phyloP scores from a whole-genome alignment of 2,329 filamentous ascomycete genomes.

The Pyricularia grisea region DNA sequence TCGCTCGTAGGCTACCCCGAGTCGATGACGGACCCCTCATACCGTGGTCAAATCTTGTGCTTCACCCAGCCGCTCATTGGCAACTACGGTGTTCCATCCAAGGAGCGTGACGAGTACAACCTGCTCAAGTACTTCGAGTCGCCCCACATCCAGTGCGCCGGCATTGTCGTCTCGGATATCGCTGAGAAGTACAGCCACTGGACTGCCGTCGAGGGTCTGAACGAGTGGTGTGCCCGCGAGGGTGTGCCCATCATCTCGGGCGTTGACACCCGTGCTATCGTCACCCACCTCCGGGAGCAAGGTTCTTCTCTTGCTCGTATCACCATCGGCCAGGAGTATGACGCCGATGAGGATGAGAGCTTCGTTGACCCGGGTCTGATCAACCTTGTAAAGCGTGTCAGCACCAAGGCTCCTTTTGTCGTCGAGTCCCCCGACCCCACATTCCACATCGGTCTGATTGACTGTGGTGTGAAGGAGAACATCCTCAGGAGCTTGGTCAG shows the following conservation, averaged over 20 bases:
- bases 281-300: constrained; percentile 91
- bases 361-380: constrained; percentile 93
- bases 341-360: constrained; percentile 89
- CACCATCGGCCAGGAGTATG: constrained; percentile 93
- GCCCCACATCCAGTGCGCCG: constrained; percentile 91
- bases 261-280: constrained; percentile 93
- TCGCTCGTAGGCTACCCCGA: constrained; percentile 97
- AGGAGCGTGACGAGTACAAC: constrained; percentile 74
- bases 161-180: constrained; percentile 91
- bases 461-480: constrained; percentile 99
- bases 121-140: constrained; percentile 98
- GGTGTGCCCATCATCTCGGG: constrained; percentile 94
- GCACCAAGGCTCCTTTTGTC: constrained; percentile 96
- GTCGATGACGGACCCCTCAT: constrained; percentile 79
- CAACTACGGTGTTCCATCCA: constrained; percentile 94
- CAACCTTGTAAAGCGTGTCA: constrained; percentile 91
- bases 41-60: constrained; percentile 89
- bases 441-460: constrained; percentile 87
- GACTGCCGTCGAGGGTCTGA: constrained; percentile 91
- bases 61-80: constrained; percentile 92
- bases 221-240: constrained; percentile 92
- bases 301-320: constrained; percentile 94
- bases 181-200: constrained; percentile 94
- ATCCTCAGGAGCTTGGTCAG: constrained; percentile 90
- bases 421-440: constrained; percentile 75